A percentile compares a stretch with the other conserved stretches of the same genome.
Conservation (phyloP, 176 grass and related monocot species). For the Tillandsia leiboldiana region DNA sequence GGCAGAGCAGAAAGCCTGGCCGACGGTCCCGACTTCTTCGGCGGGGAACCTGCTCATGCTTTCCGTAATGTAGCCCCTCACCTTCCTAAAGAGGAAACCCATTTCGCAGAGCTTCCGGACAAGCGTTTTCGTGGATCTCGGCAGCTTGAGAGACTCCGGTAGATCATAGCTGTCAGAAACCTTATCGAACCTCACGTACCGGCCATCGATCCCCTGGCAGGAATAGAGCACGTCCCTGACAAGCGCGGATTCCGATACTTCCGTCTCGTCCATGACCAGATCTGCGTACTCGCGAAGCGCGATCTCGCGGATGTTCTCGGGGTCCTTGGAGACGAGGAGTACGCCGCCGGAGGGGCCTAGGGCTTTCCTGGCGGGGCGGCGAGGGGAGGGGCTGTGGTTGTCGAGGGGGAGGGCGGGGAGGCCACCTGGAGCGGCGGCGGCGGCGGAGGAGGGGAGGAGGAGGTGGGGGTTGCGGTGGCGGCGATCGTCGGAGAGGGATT, state of each 20-base stretch:
- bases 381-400: conserved; percentile 1
- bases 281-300: conserved; percentile 81
- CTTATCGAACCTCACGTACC: conserved; percentile 62
- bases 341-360: conserved; percentile 47
- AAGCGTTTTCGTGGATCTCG: conserved; percentile 72
- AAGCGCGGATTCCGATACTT: conserved; percentile 70
- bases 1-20: conserved; percentile 82
- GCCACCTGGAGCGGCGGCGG: conserved; percentile 9
- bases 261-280: conserved; percentile 81
- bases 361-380: conserved; percentile 13
- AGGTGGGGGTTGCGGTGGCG: conserved; percentile 21
- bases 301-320: conserved; percentile 80
- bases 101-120: conserved; percentile 82
- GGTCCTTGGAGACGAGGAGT: conserved; percentile 71
- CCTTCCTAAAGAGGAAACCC: conserved; percentile 79
- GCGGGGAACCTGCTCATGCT: conserved; percentile 37
- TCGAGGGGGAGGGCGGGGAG: conserved; percentile 20
- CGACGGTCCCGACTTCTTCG: conserved; percentile 61
- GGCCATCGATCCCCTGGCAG: conserved; percentile 92
- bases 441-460: conserved; percentile 27
- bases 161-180: conserved; percentile 55
- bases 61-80: conserved; percentile 62
- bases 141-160: conserved; percentile 61
- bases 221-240: conserved; percentile 88
- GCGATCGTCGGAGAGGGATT: conserved; percentile 64